phyloP scores from a whole-genome alignment of 2,329 filamentous ascomycete genomes.

The Phaeophleospora eucalypticola region DNA sequence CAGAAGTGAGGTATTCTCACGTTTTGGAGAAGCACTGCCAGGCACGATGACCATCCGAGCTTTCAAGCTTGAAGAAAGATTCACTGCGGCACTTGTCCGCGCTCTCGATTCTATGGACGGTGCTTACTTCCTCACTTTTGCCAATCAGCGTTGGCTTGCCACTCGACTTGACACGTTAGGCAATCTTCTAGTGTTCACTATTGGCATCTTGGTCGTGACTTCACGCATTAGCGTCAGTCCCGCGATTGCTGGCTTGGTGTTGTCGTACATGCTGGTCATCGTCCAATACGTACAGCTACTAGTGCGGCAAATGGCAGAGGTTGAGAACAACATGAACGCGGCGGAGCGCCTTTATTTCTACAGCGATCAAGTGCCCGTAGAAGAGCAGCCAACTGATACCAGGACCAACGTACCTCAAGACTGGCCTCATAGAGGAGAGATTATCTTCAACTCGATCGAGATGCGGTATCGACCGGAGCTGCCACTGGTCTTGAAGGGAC shows the following conservation, averaged over 20 bases:
- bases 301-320: slow-evolving; percentile 86
- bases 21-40: slow-evolving; percentile 82
- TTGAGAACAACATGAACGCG: slow-evolving; percentile 97
- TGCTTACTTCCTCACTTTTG: slow-evolving; percentile 91
- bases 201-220: slow-evolving; percentile 86
- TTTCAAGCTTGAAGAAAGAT: slow-evolving; percentile 78
- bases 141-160: slow-evolving; percentile 91
- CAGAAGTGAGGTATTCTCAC: slow-evolving; percentile 81
- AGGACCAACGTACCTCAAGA: slow-evolving; percentile 62
- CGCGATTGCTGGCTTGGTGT: slow-evolving; percentile 78
- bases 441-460: slow-evolving; percentile 47
- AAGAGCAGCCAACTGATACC: slow-evolving; percentile 81
- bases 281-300: slow-evolving; percentile 98
- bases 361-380: slow-evolving; percentile 75
- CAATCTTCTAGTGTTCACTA: slow-evolving; percentile 78
- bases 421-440: slow-evolving; percentile 84
- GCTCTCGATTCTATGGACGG: slow-evolving; percentile 88
- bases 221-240: slow-evolving; percentile 81
- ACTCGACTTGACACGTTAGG: slow-evolving; percentile 80
- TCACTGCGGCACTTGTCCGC: slow-evolving; percentile 63
- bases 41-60: slow-evolving; percentile 83
- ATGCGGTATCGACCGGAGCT: slow-evolving; percentile 50
- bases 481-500: slow-evolving; percentile 47
- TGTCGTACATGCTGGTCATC: slow-evolving; percentile 89
- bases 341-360: slow-evolving; percentile 91